Conservation (phyloP, 345 rosid species). For the Nasturtium officinale region DNA sequence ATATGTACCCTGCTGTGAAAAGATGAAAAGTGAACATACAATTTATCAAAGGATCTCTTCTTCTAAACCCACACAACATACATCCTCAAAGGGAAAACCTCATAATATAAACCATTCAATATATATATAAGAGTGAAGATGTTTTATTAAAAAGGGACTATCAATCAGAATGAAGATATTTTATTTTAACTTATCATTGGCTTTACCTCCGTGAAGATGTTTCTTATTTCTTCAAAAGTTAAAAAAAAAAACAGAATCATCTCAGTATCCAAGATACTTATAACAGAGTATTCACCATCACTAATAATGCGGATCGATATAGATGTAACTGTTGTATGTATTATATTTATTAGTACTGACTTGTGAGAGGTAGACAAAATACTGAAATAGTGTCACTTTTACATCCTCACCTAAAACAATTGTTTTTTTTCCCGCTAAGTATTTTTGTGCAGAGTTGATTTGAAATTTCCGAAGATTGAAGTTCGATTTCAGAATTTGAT, state of each 20-base stretch:
- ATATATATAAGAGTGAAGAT: too few species aligned
- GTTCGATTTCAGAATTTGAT: constrained; percentile 77
- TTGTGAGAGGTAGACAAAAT: too few species aligned
- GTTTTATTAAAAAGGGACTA: neutral
- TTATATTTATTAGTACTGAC: too few species aligned
- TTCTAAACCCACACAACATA: constrained; percentile 6
- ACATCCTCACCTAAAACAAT: too few species aligned
- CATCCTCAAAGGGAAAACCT: constrained; percentile 14
- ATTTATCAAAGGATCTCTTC: neutral
- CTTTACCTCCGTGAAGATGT: constrained; percentile 60
- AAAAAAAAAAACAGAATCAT: too few species aligned
- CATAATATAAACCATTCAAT: constrained; percentile 9
- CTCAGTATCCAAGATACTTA: too few species aligned
- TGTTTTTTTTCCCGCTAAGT: too few species aligned
- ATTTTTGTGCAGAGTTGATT: constrained; percentile 86
- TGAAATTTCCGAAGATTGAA: constrained; percentile 90
- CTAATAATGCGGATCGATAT: too few species aligned
- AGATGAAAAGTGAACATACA: constrained; percentile 12
- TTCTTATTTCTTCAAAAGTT: constrained; percentile 57
- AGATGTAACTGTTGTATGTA: too few species aligned
- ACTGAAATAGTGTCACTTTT: too few species aligned
- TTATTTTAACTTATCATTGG: constrained; percentile 1
- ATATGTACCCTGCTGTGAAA: constrained; percentile 2
- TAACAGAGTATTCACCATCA: too few species aligned
- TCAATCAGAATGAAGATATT: constrained; percentile 1